Evolutionary conservation across 805 yeast genomes (phyloP).

Genomic region (Pichia californica): DNA sequence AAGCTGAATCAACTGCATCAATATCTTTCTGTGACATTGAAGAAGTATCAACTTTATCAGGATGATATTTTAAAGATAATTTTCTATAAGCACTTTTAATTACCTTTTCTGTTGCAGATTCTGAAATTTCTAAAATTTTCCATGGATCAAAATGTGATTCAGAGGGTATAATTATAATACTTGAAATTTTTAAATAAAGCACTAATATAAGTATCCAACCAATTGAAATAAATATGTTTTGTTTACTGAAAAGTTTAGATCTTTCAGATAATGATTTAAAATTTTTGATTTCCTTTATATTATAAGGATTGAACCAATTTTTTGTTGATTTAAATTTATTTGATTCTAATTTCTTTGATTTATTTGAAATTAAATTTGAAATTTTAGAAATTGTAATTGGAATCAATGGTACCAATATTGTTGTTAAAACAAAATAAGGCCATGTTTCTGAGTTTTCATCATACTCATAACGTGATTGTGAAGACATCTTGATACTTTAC

Average conservation of each 20-base stretch:
- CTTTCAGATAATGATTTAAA: conserved; percentile 23
- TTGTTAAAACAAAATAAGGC: conserved; percentile 83
- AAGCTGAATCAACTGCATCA: conserved; percentile 61
- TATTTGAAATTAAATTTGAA: conserved; percentile 1
- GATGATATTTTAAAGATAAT: conserved; percentile 83
- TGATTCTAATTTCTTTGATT: not conserved
- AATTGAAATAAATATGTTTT: conserved; percentile 25
- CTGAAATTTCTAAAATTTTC: conserved; percentile 69
- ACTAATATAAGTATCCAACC: conserved; percentile 60
- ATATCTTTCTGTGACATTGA: conserved; percentile 48
- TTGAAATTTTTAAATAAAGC: conserved; percentile 35
- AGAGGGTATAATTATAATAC: conserved; percentile 39
- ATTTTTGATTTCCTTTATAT: conserved; percentile 25
- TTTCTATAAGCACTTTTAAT: conserved; percentile 80
- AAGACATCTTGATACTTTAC: too few relatives aligned
- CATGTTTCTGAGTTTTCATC: conserved; percentile 89
- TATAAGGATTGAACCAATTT: conserved; percentile 32
- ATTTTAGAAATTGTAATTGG: conserved; percentile 39
- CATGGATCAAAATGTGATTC: conserved; percentile 76
- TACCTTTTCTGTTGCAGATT: conserved; percentile 63
- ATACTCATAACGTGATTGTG: conserved; percentile 59
- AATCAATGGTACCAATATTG: conserved; percentile 57
- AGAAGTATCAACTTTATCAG: conserved; percentile 77
- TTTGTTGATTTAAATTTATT: conserved; percentile 13
- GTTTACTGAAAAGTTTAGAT: conserved; percentile 32